Base-by-base conservation (phyloP, 1,284 basidiomycete genomes). In the Moniliella sp. region DNA sequence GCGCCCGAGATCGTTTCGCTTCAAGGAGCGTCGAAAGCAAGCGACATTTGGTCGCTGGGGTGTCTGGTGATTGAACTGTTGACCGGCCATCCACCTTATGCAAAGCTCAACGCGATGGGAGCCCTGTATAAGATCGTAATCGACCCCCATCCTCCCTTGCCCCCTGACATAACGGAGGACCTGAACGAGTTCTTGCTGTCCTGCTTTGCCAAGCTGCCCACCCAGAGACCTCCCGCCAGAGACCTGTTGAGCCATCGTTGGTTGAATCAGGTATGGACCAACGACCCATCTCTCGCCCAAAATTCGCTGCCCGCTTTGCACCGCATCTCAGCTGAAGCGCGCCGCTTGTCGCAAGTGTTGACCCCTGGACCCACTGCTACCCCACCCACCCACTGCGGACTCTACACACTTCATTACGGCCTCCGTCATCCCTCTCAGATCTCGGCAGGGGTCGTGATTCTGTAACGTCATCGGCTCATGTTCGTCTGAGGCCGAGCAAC, bases 111-210 rank as follows among this genome's bases (percentile, higher is more conserved):
- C 39, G 88, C 88, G 3, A 93, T 97, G 84, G 88, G 86, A 29
- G 88, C 88, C 0, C 71, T 97, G 15, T 97, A 91, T 64, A 75
- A 84, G 31, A 94, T 97, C 43, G 88, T 97, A 1, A 84, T 93
- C 60, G 88, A 97, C 54, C 86, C 94, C 59, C 79, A 75, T 50
- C 88, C 88, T 26, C 82, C 82, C 4, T 77, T 97, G 46, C 88
- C 88, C n/a, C n/a, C n/a, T n/a, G n/a, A n/a, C n/a, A n/a, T n/a
- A n/a, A n/a, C 82, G 3, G 67, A 69, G 3, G 66, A 72, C 12
- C 67, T 91, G 4, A 63, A 68, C 37, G 74, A 81, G 50, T 88
- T 93, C 60, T 63, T 93, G 17, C 67, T 62, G 21, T 69, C 70
- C 40, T 93, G 86, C 61, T 91, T 93, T 64, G 65, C 78, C 57